These are phyloP conservation scores for Pharus latifolius DNA, from an alignment of 176 grass and related monocot species.

Conservation along the genomic window DNA sequence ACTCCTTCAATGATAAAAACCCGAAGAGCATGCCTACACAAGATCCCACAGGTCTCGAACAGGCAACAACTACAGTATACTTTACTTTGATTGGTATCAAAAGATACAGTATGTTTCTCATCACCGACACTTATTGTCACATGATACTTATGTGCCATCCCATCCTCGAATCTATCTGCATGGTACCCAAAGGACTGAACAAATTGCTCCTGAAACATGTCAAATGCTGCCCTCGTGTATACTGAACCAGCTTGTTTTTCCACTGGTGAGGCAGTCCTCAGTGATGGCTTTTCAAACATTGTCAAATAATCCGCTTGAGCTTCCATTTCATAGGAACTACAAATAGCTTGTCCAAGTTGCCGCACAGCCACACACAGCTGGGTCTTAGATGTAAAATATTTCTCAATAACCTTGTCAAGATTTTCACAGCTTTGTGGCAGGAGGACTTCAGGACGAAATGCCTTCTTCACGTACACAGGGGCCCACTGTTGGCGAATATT, in stretches of 20 bases:
- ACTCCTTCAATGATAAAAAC: constrained; percentile 73
- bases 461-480: constrained; percentile 48
- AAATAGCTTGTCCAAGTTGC: constrained; percentile 54
- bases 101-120: constrained; percentile 60
- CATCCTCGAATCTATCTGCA: constrained; percentile 73
- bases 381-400: constrained; percentile 56
- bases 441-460: constrained; percentile 53
- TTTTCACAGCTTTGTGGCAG: constrained; percentile 32
- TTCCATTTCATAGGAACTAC: constrained; percentile 49
- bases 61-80: constrained; percentile 66
- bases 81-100: constrained; percentile 38
- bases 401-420: constrained; percentile 63
- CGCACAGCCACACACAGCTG: constrained; percentile 43
- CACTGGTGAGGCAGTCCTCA: constrained; percentile 73
- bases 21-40: constrained; percentile 79
- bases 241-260: constrained; percentile 62
- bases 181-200: constrained; percentile 74
- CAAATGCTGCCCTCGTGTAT: constrained; percentile 74
- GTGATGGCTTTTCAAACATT: constrained; percentile 44
- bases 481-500: constrained; percentile 69
- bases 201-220: constrained; percentile 84
- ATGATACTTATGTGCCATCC: constrained; percentile 31
- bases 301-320: constrained; percentile 68
- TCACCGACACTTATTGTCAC: constrained; percentile 30
- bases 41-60: constrained; percentile 81